These are phyloP conservation scores for Saccharomycopsis lassenensis DNA, from an alignment of 805 yeast species.

Conservation along the genomic window DNA sequence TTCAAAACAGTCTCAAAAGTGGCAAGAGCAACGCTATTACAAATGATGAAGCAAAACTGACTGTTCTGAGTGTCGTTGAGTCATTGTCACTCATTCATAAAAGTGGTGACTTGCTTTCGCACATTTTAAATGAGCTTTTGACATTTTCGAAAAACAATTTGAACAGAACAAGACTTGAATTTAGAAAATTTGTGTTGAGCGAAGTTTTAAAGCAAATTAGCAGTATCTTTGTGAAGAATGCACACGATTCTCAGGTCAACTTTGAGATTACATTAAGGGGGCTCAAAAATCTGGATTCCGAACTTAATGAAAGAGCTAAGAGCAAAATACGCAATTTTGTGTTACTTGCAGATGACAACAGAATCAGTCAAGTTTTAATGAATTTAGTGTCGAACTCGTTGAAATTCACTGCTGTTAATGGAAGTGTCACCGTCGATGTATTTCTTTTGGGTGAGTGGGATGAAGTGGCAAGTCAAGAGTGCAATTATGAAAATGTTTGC, in stretches of 20 bases:
- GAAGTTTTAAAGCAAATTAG: conserved; percentile 80
- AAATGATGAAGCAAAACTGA: not conserved
- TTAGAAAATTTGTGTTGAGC: conserved; percentile 63
- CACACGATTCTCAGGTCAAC: conserved; percentile 64
- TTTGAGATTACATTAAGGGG: conserved; percentile 43
- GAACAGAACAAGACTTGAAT: conserved; percentile 73
- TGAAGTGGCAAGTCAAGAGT: conserved; percentile 32
- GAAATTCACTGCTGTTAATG: conserved; percentile 88
- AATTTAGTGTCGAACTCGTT: conserved; percentile 83
- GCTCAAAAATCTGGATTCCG: conserved; percentile 3
- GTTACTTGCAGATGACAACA: conserved; percentile 76
- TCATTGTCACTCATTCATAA: conserved; percentile 60
- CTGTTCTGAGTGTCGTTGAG: conserved; percentile 8
- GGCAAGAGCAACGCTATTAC: not conserved
- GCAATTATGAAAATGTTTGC: conserved; percentile 36
- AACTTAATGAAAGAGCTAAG: not conserved
- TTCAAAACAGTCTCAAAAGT: conserved; percentile 6
- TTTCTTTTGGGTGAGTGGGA: conserved; percentile 66
- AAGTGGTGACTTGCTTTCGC: conserved; percentile 82
- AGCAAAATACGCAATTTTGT: conserved; percentile 44
- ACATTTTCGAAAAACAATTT: conserved; percentile 90
- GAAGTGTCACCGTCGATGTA: conserved; percentile 57
- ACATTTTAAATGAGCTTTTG: conserved; percentile 79
- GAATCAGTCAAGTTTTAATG: conserved; percentile 87
- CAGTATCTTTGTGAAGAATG: conserved; percentile 75